Percentiles rank a stretch among this genome's conserved stretches.
Conservation (phyloP, 2,329 filamentous ascomycete species). For the Sphaerostilbella broomeana region DNA sequence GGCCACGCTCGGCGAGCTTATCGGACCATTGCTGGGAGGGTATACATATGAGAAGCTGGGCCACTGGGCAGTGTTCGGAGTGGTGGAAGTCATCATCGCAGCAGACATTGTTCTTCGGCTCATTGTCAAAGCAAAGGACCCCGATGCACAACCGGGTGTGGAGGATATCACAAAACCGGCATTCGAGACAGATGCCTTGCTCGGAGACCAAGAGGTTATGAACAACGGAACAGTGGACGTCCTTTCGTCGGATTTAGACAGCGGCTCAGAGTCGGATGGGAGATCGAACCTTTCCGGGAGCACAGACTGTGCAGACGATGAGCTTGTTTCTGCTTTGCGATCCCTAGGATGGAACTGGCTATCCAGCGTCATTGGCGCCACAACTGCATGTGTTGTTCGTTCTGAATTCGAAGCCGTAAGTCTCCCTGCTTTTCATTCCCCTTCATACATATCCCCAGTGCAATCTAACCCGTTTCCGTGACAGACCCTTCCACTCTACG, state of each 20-base stretch:
- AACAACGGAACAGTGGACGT: background rate
- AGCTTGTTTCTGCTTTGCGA: constrained; percentile 3
- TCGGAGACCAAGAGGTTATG: background rate
- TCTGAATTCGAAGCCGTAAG: constrained; percentile 11
- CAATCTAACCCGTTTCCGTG: background rate
- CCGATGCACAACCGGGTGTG: background rate
- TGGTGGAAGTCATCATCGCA: constrained; percentile 3
- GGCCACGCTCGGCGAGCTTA: constrained; percentile 10
- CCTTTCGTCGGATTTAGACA: constrained; percentile 2
- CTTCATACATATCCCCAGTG: background rate
- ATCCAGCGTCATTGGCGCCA: constrained; percentile 7
- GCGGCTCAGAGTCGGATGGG: background rate
- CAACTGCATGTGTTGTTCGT: constrained; percentile 6
- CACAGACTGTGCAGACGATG: background rate
- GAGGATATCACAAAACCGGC: background rate
- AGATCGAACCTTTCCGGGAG: background rate
- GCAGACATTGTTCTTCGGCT: constrained; percentile 5
- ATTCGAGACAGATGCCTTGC: constrained; percentile 1
- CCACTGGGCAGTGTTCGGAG: constrained; percentile 9
- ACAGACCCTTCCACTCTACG: constrained; percentile 8
- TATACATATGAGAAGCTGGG: constrained; percentile 9
- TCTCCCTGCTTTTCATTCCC: background rate
- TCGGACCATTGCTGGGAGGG: constrained; percentile 7
- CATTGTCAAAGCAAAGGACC: constrained; percentile 5
- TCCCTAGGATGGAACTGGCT: constrained; percentile 10